Base-by-base conservation (phyloP, 1,139 yeast species). In the Arxiozyma bovina region DNA sequence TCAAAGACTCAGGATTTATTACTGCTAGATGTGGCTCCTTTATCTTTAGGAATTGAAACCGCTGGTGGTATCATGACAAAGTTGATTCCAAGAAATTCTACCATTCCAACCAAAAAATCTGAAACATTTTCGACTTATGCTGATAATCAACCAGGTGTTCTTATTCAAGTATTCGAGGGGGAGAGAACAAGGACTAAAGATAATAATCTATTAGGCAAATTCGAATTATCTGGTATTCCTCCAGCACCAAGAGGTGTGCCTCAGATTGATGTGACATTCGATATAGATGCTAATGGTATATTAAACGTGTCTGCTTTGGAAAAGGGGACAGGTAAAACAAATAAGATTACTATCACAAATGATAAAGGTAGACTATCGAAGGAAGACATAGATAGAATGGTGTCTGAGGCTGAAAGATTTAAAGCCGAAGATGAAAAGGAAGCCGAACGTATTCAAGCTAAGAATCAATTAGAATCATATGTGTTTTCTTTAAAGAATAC, bases 211-310 rank as follows among this genome's bases (percentile, higher is more conserved):
- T 82, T 91, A 66, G 98, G 98, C 75, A 91, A 91, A 78, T 91
- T 91, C 72, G 97, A 91, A 75, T 82, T 91, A 67, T 79, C 90
- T 58, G 96, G 96, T 72, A 91, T 91, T 64, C 97, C 98, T 70
- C 96, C 97, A 62, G 95, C 97, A 56, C 97, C 96, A 76, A 88
- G 96, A 78, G 98, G 98, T 77, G 93, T 85, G 61, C 97, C 98
- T 69, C 97, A 91, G 77, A 87, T 91, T 71, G 98, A 91, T 77
- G 96, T 91, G 64, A 89, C 96, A 58, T 91, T 91, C 70, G 96
- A 90, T 73, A 80, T 91, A 67, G 97, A 91, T 73, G 96, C 97
- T 59, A 90, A 90, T 71, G 98, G 98, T 78, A 91, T 91, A 73
- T 81, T 91, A 76, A 91, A 88, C 75, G 98, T 91, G 59, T 80